phyloP scores from a whole-genome alignment of 2,329 filamentous ascomycete species.

The Apiospora arundinis region DNA sequence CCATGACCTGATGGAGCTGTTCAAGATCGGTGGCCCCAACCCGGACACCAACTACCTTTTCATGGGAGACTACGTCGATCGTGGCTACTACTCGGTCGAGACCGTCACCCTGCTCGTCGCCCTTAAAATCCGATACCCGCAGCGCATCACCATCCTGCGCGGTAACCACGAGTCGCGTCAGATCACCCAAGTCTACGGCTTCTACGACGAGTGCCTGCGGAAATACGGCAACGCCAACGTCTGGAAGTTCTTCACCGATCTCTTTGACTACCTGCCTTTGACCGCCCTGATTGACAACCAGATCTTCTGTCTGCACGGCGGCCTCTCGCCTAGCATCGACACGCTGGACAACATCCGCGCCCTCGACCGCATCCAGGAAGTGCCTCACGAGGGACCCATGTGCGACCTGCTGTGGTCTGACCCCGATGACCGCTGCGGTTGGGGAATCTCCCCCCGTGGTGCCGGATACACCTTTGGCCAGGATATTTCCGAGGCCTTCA shows the following conservation, averaged over 20 bases:
- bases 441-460: constrained; percentile 94
- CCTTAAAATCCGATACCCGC: constrained; percentile 95
- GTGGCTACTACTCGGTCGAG: constrained; percentile 97
- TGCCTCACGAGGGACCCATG: constrained; percentile 97
- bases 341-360: constrained; percentile 95
- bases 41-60: constrained; percentile 99
- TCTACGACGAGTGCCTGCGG: constrained; percentile 95
- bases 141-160: constrained; percentile 94
- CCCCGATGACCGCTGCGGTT: constrained; percentile 94
- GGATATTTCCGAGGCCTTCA: constrained; percentile 98
- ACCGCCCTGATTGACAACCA: constrained; percentile 98
- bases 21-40: constrained; percentile 97
- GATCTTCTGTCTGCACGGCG: constrained; percentile 98
- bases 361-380: constrained; percentile 95
- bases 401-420: constrained; percentile 98
- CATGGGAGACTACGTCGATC: constrained; percentile 99
- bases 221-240: constrained; percentile 98
- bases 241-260: constrained; percentile 96
- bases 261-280: constrained; percentile 97
- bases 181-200: constrained; percentile 96
- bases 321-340: constrained; percentile 93
- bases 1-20: constrained; percentile 98
- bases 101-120: constrained; percentile 94
- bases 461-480: constrained; percentile 95
- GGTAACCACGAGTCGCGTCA: constrained; percentile 97